Base-by-base conservation (phyloP, 768 basidiomycete genomes). In the Tylopilus rubrobrunneus region DNA sequence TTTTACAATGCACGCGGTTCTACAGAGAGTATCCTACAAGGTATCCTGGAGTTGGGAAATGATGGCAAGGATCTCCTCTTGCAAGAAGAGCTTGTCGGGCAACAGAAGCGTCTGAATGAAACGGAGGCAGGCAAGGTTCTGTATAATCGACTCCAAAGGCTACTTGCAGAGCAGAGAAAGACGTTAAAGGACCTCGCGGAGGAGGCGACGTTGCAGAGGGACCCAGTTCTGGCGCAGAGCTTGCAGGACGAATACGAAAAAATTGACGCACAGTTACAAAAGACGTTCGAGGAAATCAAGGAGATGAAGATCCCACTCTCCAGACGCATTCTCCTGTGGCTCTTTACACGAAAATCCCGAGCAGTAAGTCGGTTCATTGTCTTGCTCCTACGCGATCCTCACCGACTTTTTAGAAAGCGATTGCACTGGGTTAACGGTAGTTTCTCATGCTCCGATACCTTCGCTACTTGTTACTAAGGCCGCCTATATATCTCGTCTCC, bases 221-320 rank as follows among this genome's bases (percentile, higher is more conserved):
- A 65, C 43, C 58, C 57, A 4, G 25, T 5, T 15, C 33, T 63
- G 19, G 57, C 57, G 0, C 34, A 9, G 46, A 54, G 49, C 34
- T 28, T 66, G 14, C 55, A 42, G 11, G 49, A 49, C 10, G 58
- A 65, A n/a, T 54, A 43, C n/a, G 50, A 59, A 0, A 58, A 52
- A 27, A 17, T 56, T 5, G 58, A 56, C 19, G 9, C 4, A 0
- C 50, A 48, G 33, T 41, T 63, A 14, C 54, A 60, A 33, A 48
- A 34, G 23, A 66, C 64, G 29, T 66, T 66, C 7, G 60, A 60
- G 19, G 52, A 66, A 10, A 66, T 64, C 40, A 55, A 41, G 25
- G 28, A 19, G 28, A 52, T 66, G 61, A 66, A 56, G 28, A 57
- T 64, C 5, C 45, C 63, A 4, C 7, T 59, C 15, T 1, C 14